These are phyloP conservation scores for Ceratobasidium sp. DNA, from an alignment of 1,284 basidiomycete species.

Conservation along the genomic window DNA sequence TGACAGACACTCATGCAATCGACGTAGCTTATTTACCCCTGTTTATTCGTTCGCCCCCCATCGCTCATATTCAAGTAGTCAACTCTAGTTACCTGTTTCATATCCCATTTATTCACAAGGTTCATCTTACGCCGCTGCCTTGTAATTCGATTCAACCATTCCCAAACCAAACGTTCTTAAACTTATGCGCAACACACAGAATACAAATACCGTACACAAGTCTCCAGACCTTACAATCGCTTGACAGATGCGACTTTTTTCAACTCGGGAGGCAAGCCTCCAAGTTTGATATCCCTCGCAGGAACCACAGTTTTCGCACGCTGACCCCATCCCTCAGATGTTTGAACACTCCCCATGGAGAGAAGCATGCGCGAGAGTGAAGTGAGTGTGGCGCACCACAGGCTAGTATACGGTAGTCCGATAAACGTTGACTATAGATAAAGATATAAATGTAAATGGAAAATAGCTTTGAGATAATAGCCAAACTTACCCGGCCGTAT, in stretches of 20 bases:
- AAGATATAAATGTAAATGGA: too few species aligned
- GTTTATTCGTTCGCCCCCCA: too few species aligned
- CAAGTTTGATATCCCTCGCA: background rate
- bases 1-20: too few species aligned
- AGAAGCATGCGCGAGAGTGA: constrained; percentile 28
- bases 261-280: background rate
- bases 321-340: constrained; percentile 34
- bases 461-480: background rate
- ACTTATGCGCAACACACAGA: too few species aligned
- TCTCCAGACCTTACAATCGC: background rate
- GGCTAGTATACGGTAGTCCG: constrained; percentile 4
- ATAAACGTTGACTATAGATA: background rate
- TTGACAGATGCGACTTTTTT: background rate
- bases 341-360: constrained; percentile 17
- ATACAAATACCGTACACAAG: background rate
- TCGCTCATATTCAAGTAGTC: too few species aligned
- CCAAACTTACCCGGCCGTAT: constrained; percentile 28
- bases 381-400: constrained; percentile 8
- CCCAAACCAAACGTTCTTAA: too few species aligned
- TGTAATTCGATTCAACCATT: too few species aligned
- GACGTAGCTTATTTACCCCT: too few species aligned
- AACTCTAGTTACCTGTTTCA: too few species aligned
- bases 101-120: too few species aligned
- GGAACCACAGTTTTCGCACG: constrained; percentile 23
- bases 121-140: too few species aligned